Base-by-base conservation (phyloP, 1,284 basidiomycete genomes). In the Tilletia caries region DNA sequence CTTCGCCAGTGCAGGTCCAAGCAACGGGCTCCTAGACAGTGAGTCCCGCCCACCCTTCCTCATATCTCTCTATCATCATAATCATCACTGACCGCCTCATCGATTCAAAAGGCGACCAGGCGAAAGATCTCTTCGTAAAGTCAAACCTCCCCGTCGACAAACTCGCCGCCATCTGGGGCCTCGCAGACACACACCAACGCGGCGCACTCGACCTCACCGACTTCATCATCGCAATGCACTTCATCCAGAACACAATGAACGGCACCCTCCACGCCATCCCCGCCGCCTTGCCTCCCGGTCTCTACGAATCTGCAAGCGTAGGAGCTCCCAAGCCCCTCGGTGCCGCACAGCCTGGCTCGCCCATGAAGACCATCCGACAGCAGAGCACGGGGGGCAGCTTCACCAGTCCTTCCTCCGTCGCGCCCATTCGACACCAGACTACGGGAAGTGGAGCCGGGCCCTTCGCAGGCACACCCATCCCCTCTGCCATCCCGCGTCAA, bases 111-210 rank as follows among this genome's bases (percentile, higher is more conserved):
- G 68, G 68, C 64, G 92, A 95, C 50, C 93, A 95, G 85, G 93
- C 95, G 13, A 88, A 92, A 71, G 91, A 93, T 79, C 89, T 98
- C 68, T 97, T 98, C 81, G 86, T 98, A 78, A 97, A 93, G 85
- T 96, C 93, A 65, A 91, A 93, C 79, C 87, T 99, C 48, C 87
- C 91, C 2, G 90, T 92, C 76, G 94, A 96, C 68, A 92, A 91
- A 80, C 88, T 99, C 33, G 90, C 92, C 48, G 91, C 92, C 82
- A 96, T 98, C 84, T 99, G 96, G 95, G 91, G 89, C 75, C 88
- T 99, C 43, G 92, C 95, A 23, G 96, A 99, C 84, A 95, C 94
- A 0, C 92, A 95, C 84, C 89, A 91, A 75, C 89, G 96, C 71
- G 96, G 96, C 50, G 86, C 88, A 2, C 89, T 99, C 71, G 96